These are phyloP conservation scores for Skeletonema costatum DNA, from an alignment of 108 stramenopile genomes.

Conservation along the genomic window DNA sequence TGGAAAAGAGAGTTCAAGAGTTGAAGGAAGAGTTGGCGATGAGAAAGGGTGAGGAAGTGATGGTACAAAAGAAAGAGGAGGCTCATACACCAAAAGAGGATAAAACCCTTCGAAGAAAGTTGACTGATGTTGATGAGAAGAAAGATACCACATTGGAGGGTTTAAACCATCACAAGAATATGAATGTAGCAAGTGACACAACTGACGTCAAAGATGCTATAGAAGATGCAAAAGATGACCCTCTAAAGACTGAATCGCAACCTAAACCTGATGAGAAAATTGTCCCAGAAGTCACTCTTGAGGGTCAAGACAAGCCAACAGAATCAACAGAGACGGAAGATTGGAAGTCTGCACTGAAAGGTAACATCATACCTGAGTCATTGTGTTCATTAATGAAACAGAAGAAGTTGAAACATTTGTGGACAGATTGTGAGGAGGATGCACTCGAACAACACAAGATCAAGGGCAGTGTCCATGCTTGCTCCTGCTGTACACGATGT, in stretches of 20 bases:
- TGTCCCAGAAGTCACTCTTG: neutral
- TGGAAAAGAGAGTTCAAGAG: neutral
- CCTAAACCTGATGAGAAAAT: neutral
- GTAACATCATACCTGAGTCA: constrained; percentile 15
- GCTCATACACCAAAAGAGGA: neutral
- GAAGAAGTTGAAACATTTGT: constrained; percentile 32
- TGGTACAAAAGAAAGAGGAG: neutral
- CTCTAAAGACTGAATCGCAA: neutral
- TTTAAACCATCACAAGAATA: too few species aligned
- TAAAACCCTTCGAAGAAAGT: neutral
- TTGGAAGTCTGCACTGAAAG: neutral
- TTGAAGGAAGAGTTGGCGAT: too few species aligned
- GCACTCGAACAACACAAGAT: neutral
- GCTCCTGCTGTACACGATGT: constrained; percentile 44
- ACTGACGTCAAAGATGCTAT: neutral
- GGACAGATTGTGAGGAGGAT: constrained; percentile 43
- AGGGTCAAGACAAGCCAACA: neutral
- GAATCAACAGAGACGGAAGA: neutral
- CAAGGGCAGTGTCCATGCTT: constrained; percentile 23
- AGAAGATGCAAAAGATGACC: neutral
- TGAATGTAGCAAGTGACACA: too few species aligned
- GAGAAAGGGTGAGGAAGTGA: too few species aligned
- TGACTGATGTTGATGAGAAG: neutral
- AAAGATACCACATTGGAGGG: neutral
- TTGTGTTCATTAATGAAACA: constrained; percentile 12